Evolutionary conservation across 1,284 basidiomycete genomes (phyloP).

Genomic region (Wallemia mellicola): DNA sequence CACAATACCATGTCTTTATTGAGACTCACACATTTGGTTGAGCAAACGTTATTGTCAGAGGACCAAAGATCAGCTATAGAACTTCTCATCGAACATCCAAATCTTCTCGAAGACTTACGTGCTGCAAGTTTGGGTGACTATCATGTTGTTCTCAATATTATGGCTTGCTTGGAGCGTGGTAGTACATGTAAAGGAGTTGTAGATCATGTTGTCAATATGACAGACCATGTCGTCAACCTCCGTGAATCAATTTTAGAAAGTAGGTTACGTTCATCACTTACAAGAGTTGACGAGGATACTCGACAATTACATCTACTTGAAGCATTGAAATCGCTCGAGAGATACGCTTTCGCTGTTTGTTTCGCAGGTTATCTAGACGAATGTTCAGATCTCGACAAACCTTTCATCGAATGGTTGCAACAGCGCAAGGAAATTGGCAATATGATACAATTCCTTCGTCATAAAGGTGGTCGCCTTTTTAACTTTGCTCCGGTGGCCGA

Average conservation of each 20-base stretch:
- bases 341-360: conserved; percentile 69
- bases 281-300: conserved; percentile 30
- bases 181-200: conserved; percentile 51
- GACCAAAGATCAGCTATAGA: conserved; percentile 37
- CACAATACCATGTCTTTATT: conserved; percentile 52
- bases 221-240: conserved; percentile 64
- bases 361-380: conserved; percentile 74
- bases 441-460: conserved; percentile 38
- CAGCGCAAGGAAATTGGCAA: conserved; percentile 5
- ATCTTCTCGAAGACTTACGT: conserved; percentile 50
- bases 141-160: conserved; percentile 54
- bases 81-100: conserved; percentile 45
- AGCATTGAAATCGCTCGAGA: conserved; percentile 22
- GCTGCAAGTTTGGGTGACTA: conserved; percentile 72
- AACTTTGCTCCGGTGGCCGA: conserved; percentile 71
- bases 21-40: conserved; percentile 51
- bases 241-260: conserved; percentile 60
- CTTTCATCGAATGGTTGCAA: conserved; percentile 3
- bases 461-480: conserved; percentile 45
- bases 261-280: conserved; percentile 55
- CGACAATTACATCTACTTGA: conserved; percentile 15
- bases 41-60: conserved; percentile 27
- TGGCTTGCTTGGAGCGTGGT: conserved; percentile 65
- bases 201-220: conserved; percentile 60
- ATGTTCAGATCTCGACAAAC: conserved; percentile 74